Percentiles rank a stretch among this genome's conserved stretches.
These are phyloP conservation scores for Hevea brasiliensis DNA, from an alignment of 345 rosid genomes.

Conservation along the genomic window DNA sequence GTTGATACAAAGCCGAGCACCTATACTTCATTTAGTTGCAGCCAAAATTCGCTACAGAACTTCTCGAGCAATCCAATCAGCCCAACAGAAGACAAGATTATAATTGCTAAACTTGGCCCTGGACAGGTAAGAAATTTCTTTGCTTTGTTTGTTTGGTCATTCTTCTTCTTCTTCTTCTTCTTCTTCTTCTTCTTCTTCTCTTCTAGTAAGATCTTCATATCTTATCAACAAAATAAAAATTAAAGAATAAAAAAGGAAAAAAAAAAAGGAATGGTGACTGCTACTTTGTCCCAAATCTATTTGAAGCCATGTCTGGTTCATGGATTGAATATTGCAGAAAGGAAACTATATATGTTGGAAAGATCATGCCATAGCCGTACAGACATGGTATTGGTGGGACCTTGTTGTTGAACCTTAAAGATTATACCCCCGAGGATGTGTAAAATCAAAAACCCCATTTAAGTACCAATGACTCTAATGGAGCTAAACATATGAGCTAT, in stretches of 20 bases:
- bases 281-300: background rate
- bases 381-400: background rate
- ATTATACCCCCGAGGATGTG: background rate
- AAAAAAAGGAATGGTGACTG: background rate
- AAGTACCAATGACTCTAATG: background rate
- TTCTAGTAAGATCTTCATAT: background rate
- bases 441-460: background rate
- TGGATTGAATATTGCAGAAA: background rate
- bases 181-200: too few relatives aligned
- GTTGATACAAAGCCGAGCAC: constrained; percentile 54
- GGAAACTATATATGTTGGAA: background rate
- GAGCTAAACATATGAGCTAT: background rate
- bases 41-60: constrained; percentile 63
- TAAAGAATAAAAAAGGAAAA: background rate
- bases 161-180: too few relatives aligned
- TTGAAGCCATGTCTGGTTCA: background rate
- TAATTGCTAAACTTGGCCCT: constrained; percentile 76
- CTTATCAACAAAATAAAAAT: background rate
- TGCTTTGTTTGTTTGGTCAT: constrained; percentile 1
- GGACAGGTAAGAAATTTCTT: constrained; percentile 56
- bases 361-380: background rate
- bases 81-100: constrained; percentile 51
- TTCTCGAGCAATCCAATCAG: constrained; percentile 54
- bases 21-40: constrained; percentile 62
- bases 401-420: background rate